These are phyloP conservation scores for Apiotrichum sp. DNA, from an alignment of 1,284 basidiomycete genomes.

Conservation along the genomic window DNA sequence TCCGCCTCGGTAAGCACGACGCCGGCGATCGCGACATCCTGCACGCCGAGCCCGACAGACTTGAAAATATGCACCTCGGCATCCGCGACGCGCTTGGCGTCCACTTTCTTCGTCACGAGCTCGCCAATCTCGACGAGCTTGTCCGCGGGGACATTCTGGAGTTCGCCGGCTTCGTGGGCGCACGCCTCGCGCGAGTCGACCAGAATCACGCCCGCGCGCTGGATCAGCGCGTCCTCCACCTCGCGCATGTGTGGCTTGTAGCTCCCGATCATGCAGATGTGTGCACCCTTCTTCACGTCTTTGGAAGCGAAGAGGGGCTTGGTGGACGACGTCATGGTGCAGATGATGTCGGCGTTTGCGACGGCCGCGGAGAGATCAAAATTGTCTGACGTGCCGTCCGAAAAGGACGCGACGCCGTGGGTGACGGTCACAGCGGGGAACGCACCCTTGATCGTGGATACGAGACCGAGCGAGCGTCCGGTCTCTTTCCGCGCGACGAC, in stretches of 20 bases:
- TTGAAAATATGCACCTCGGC: constrained; percentile 43
- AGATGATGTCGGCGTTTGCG: constrained; percentile 38
- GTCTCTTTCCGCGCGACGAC: constrained; percentile 62
- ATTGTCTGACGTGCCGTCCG: background rate
- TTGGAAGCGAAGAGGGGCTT: constrained; percentile 60
- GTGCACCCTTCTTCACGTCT: constrained; percentile 53
- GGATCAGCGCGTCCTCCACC: constrained; percentile 57
- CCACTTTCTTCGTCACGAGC: constrained; percentile 3
- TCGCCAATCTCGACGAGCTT: constrained; percentile 12
- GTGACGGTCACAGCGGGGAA: constrained; percentile 47
- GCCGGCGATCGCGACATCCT: constrained; percentile 46
- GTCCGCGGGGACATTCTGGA: constrained; percentile 44
- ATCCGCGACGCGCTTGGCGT: background rate
- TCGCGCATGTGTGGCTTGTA: constrained; percentile 77
- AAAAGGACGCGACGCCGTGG: constrained; percentile 21
- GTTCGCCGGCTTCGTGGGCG: constrained; percentile 66
- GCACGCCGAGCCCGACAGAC: constrained; percentile 45
- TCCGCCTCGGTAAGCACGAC: constrained; percentile 39
- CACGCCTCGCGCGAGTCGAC: constrained; percentile 71
- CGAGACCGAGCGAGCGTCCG: constrained; percentile 51
- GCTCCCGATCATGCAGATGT: constrained; percentile 65
- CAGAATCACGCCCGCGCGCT: constrained; percentile 53
- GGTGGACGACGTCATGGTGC: constrained; percentile 69
- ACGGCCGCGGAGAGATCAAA: constrained; percentile 26
- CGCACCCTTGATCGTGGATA: constrained; percentile 43